Conservation (phyloP, 2,329 filamentous ascomycete genomes). For the Cucurbitaria berberidis region DNA sequence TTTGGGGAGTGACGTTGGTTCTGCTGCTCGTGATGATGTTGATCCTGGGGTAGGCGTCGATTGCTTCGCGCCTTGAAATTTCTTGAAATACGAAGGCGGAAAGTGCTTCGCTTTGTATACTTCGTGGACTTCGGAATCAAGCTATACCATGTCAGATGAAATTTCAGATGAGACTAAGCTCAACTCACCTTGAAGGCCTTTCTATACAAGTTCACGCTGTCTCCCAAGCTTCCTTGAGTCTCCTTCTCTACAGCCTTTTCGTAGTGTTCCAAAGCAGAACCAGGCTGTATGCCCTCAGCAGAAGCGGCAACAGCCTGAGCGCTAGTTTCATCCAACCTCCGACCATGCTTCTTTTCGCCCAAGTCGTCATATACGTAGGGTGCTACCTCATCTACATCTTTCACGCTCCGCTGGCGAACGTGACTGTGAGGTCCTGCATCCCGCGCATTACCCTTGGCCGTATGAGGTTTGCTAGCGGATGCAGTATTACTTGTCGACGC, state of each 20-base stretch:
- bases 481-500: conserved; percentile 19
- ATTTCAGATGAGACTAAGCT: not conserved
- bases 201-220: conserved; percentile 86
- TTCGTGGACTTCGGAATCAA: conserved; percentile 84
- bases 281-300: conserved; percentile 58
- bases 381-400: conserved; percentile 50
- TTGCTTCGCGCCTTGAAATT: conserved; percentile 22
- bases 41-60: conserved; percentile 1
- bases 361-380: conserved; percentile 54
- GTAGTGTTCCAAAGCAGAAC: conserved; percentile 88
- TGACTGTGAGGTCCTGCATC: conserved; percentile 29
- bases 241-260: conserved; percentile 92
- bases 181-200: conserved; percentile 79
- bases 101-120: conserved; percentile 92
- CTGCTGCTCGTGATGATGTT: conserved; percentile 7
- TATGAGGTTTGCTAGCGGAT: conserved; percentile 29
- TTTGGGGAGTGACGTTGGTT: conserved; percentile 43
- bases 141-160: conserved; percentile 54
- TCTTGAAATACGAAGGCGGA: conserved; percentile 63
- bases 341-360: conserved; percentile 53
- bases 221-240: conserved; percentile 80
- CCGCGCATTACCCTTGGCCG: conserved; percentile 32
- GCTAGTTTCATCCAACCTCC: conserved; percentile 53
- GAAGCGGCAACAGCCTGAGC: conserved; percentile 38
- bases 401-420: conserved; percentile 33